Evolutionary conservation across 768 basidiomycete species (phyloP), one percentile per base, ranked within the genome.

Genomic region (Psilocybe subaeruginosa): DNA sequence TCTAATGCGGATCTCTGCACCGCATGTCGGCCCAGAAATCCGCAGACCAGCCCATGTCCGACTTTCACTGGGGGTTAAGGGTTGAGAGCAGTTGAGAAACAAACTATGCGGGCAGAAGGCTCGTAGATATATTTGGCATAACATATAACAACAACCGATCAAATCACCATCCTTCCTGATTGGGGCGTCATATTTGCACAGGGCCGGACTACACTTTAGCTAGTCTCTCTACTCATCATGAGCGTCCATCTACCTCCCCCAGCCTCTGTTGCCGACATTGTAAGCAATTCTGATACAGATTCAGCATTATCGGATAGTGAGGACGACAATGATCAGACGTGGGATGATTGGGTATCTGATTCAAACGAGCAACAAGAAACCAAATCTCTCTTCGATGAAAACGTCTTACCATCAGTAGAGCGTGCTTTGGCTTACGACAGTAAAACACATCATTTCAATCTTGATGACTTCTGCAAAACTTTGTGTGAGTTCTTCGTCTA

Each of bases 291-390:
- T 23, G 73, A 72, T 6, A 54, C 23, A 8, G 37, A 31, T 30
- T 52, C 61, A 1, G 50, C 58, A 27, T 48, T 52, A 14, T 59
- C 58, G 14, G 48, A 63, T 19, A 73, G 70, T 29, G 69, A 70
- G 33, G 79, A 75, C 55, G 80, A 80, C 9, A 75, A 80, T 14
- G 89, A 92, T 41, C 78, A 90, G 63, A 87, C 80, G 56, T 93
- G 88, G 80, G 89, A 90, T 51, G 92, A 92, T 69, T 93, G 91
- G 92, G 77, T 85, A 11, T 90, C 89, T 14, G 91, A 92, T 73
- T 86, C 87, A 17, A 76, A 76, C 46, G 72, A 73, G 52, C 78
- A 78, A 47, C 80, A 77, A 49, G 70, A 83, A 8, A 92, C 89
- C 72, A 78, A 73, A 66, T 93, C 93, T 0, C 81, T 96, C 27